Base-by-base conservation (phyloP, 2,329 filamentous ascomycete genomes). In the Volutella citrinella region DNA sequence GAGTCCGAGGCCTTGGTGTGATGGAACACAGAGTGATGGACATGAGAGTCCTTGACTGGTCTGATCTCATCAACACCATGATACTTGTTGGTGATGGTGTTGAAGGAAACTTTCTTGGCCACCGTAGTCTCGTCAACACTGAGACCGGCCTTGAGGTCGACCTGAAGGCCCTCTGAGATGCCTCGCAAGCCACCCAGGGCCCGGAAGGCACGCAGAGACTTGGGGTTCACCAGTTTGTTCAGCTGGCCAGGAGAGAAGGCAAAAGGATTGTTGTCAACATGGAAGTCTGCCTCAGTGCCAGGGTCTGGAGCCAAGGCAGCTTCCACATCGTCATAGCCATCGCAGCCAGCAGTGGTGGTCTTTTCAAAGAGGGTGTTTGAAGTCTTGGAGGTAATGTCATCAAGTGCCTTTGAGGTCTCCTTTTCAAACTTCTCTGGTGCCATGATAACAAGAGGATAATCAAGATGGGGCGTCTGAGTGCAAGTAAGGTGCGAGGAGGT, bases 171-270 rank as follows among this genome's bases (percentile, higher is more conserved):
- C 47, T 78, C 82, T 52, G 84, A 82, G 23, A 90, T 59, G 4
- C 85, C 85, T 13, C 64, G 61, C 9, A 88, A 56, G 27, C 85
- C 85, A 37, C 85, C 85, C 5, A 90, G 58, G 4, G 82, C 82
- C 48, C 80, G 74, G 44, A 87, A 87, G 7, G 82, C 84, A 13
- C 72, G 66, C 39, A 87, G 64, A 46, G 74, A 87, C 61, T 89
- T 89, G 0, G 84, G 84, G 42, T 87, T 87, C 36, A 86, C 67
- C 15, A 89, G 63, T 60, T 88, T 89, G 45, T 78, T 80, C 50
- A 90, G 82, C 35, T 30, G 25, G 11, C 21, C 29, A 34, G 27
- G 40, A 17, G 10, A 30, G 22, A 30, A 12, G 14, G 26, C 19
- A 21, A 35, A 35, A 22, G 32, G 32, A 5, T 18, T 25, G 19